These are phyloP conservation scores for Phaeosphaeriaceae sp. DNA, from an alignment of 2,329 filamentous ascomycete genomes.

Conservation along the genomic window DNA sequence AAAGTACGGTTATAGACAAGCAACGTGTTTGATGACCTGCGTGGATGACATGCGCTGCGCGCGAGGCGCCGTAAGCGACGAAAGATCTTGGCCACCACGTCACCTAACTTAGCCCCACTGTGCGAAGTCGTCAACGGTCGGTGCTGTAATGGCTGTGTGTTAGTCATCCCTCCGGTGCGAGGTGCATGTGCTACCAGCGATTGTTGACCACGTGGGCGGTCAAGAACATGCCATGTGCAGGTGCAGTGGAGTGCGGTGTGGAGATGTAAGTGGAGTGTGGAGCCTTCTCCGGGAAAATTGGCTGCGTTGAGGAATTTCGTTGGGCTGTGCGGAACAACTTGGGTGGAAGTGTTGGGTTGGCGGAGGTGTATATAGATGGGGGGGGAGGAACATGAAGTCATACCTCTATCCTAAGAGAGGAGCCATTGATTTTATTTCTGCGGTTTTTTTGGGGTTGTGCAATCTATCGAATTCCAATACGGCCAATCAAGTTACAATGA, in stretches of 20 bases:
- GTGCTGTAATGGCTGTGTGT: background rate
- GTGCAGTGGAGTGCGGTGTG: background rate
- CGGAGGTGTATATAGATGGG: background rate
- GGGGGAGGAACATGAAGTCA: background rate
- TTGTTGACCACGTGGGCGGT: background rate
- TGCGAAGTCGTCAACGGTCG: too few relatives aligned
- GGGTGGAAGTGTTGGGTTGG: background rate
- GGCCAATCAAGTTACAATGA: conserved; percentile 11
- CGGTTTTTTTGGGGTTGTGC: background rate
- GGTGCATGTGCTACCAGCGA: background rate
- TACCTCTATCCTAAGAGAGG: background rate
- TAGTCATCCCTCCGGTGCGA: background rate
- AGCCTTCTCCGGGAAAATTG: background rate
- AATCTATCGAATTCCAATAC: background rate
- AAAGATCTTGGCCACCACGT: background rate
- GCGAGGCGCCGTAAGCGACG: background rate
- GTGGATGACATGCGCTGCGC: background rate
- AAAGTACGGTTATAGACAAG: background rate
- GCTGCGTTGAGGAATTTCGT: background rate
- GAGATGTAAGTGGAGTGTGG: background rate
- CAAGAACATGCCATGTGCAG: background rate
- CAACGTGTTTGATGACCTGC: background rate
- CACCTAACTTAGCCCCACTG: too few relatives aligned
- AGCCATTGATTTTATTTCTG: too few relatives aligned
- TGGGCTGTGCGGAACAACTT: background rate